Evolutionary conservation across 2,329 filamentous ascomycete genomes (phyloP), one percentile per base, ranked within the genome.

Genomic region (Aspergillus quadrilineatus): DNA sequence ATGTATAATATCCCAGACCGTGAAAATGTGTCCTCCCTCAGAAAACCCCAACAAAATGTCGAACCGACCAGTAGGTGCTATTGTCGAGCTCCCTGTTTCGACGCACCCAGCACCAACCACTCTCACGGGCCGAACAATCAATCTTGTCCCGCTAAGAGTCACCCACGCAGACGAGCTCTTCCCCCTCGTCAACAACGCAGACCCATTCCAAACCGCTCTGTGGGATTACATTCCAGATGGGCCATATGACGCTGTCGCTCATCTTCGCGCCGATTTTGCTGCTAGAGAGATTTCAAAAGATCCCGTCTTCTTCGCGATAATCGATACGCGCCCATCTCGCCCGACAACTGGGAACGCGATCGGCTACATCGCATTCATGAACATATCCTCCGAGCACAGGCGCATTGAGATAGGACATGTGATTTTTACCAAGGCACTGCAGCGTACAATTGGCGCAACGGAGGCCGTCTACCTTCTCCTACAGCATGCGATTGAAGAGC

Each of bases 391-490:
- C 0, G 60, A 64, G 0, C 75, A 86, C 53, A 75, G 79, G 1
- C 73, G 75, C 22, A 70, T 87, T 1, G 86, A 88, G 62, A 78
- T 87, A 26, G 86, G 85, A 2, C 73, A 75, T 58, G 73, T 88
- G 14, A 70, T 85, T 9, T 82, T 83, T 59, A 76, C 80, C 0
- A 69, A 75, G 0, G 60, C 63, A 1, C 66, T 88, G 14, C 80
- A 84, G 65, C 77, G 80, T 12, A 86, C 83, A 0, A 75, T 76
- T 0, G 77, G 75, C 6, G 80, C 83, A 0, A 88, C 84, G 0
- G 85, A 88, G 66, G 77, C 79, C 0, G 76, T 82, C 58, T 86
- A 81, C 58, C 71, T 88, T 1, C 67, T 86, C n/a, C 75, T 82
- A 43, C 72, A 73, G 37, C 74, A 83, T 53, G 78, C 78, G 0